These are phyloP conservation scores for Paracorniculantispora psalliotae DNA, from an alignment of 2,329 filamentous ascomycete genomes.

Conservation along the genomic window DNA sequence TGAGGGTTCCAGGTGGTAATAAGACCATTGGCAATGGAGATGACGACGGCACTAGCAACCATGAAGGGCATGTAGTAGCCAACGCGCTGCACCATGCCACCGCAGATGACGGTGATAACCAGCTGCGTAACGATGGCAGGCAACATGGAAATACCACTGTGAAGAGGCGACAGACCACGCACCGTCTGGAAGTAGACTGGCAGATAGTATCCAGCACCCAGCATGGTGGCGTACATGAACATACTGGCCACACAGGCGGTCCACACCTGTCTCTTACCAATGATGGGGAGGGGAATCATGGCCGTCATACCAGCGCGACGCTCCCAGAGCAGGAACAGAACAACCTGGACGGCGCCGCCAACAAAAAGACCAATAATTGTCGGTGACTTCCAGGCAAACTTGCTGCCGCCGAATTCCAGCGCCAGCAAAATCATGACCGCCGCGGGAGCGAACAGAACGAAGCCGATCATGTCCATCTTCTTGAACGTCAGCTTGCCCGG, in stretches of 20 bases:
- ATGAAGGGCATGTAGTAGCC: conserved; percentile 43
- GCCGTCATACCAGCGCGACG: conserved; percentile 38
- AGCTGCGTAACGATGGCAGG: conserved; percentile 25
- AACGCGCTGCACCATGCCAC: conserved; percentile 22
- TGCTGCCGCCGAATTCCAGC: conserved; percentile 46
- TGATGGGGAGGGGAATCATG: conserved; percentile 44
- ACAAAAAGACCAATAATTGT: conserved; percentile 42
- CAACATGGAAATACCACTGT: conserved; percentile 25
- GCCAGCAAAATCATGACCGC: conserved; percentile 47
- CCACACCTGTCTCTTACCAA: conserved; percentile 39
- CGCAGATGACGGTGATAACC: conserved; percentile 20
- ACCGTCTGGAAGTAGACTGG: conserved; percentile 50
- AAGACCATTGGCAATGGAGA: conserved; percentile 34
- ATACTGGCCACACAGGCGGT: conserved; percentile 36
- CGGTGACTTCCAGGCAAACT: conserved; percentile 41
- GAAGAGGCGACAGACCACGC: conserved; percentile 27
- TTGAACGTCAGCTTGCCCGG: conserved; percentile 20
- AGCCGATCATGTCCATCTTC: conserved; percentile 42
- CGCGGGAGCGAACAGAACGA: conserved; percentile 39
- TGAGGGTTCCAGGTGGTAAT: conserved; percentile 35
- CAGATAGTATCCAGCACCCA: conserved; percentile 42
- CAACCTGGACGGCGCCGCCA: conserved; percentile 33
- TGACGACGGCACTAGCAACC: conserved; percentile 28
- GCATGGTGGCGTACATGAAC: conserved; percentile 39
- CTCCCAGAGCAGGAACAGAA: conserved; percentile 43